phyloP scores from a whole-genome alignment of 768 basidiomycete genomes.

The Tremella mesenterica region DNA sequence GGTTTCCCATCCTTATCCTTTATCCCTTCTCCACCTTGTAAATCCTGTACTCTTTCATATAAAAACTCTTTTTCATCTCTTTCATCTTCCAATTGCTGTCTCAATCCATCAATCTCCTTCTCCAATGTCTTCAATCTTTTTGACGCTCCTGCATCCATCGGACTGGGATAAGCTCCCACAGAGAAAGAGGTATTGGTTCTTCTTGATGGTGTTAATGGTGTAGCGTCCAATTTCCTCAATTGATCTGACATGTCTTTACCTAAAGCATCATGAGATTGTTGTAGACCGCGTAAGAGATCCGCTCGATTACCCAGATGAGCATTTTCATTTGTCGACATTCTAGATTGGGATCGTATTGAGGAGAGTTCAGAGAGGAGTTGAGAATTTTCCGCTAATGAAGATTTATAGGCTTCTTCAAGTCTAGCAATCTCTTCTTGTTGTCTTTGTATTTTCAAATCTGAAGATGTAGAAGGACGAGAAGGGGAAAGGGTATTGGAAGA shows the following conservation, averaged over 20 bases:
- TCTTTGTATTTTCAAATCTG: slow-evolving; percentile 18
- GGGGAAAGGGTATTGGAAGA: background rate
- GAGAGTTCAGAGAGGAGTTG: slow-evolving; percentile 18
- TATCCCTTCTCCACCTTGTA: slow-evolving; percentile 18
- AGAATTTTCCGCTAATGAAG: slow-evolving; percentile 14
- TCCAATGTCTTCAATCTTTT: slow-evolving; percentile 29
- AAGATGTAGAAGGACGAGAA: slow-evolving; percentile 8
- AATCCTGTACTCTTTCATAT: slow-evolving; percentile 20
- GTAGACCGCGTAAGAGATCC: slow-evolving; percentile 32
- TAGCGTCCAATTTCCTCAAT: slow-evolving; percentile 25
- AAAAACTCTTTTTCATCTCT: slow-evolving; percentile 36
- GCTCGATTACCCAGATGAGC: slow-evolving; percentile 10
- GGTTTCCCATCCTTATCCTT: background rate
- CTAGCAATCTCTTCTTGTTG: slow-evolving; percentile 14
- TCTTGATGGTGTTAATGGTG: slow-evolving; percentile 24
- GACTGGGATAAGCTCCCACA: slow-evolving; percentile 47
- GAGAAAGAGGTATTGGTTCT: slow-evolving; percentile 52
- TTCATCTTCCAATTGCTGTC: slow-evolving; percentile 39
- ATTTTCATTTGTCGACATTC: background rate
- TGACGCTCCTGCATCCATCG: slow-evolving; percentile 54
- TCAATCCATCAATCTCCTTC: slow-evolving; percentile 31
- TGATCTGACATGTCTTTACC: slow-evolving; percentile 38
- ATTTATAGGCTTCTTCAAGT: slow-evolving; percentile 18
- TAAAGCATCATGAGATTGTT: slow-evolving; percentile 33
- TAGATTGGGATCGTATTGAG: slow-evolving; percentile 11